Percentiles rank a stretch among this genome's conserved stretches.
Evolutionary conservation across 192 early-diverging fungal genomes (phyloP).

Genomic region (Backusella mclennaniae): DNA sequence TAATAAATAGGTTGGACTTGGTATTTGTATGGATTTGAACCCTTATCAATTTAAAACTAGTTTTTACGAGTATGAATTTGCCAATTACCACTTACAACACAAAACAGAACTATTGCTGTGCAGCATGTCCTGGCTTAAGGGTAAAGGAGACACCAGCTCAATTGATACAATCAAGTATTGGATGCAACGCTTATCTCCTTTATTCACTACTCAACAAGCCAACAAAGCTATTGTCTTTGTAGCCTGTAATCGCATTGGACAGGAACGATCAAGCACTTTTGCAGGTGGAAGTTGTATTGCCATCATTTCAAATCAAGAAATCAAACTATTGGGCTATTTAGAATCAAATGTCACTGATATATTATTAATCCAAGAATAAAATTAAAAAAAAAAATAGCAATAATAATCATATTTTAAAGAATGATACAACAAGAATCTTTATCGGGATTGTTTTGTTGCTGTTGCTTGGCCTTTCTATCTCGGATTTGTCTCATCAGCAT

Average conservation of each 20-base stretch:
- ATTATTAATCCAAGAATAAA: conserved; percentile 10
- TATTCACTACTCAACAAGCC: not conserved
- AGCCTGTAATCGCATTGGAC: conserved; percentile 30
- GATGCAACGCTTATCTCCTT: conserved; percentile 26
- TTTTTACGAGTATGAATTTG: conserved; percentile 71
- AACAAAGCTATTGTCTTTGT: conserved; percentile 13
- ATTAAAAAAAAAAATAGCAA: not conserved
- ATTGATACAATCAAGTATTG: conserved; percentile 27
- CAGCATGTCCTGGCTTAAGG: conserved; percentile 71
- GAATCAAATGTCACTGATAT: conserved; percentile 9
- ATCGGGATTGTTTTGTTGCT: conserved; percentile 7
- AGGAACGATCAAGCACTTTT: conserved; percentile 29
- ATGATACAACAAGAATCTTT: conserved; percentile 24
- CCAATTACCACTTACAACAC: conserved; percentile 53
- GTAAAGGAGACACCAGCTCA: not conserved
- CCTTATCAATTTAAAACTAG: conserved; percentile 66
- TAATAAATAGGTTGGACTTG: conserved; percentile 59
- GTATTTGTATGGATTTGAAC: conserved; percentile 87
- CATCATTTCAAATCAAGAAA: not conserved
- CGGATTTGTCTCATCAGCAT: conserved; percentile 77
- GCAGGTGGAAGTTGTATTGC: conserved; percentile 32
- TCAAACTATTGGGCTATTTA: not conserved
- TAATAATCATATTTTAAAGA: conserved; percentile 3
- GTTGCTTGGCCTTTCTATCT: conserved; percentile 54
- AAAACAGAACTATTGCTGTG: conserved; percentile 51